phyloP scores from a whole-genome alignment of 345 rosid species.

The Euphorbia tirucalli region DNA sequence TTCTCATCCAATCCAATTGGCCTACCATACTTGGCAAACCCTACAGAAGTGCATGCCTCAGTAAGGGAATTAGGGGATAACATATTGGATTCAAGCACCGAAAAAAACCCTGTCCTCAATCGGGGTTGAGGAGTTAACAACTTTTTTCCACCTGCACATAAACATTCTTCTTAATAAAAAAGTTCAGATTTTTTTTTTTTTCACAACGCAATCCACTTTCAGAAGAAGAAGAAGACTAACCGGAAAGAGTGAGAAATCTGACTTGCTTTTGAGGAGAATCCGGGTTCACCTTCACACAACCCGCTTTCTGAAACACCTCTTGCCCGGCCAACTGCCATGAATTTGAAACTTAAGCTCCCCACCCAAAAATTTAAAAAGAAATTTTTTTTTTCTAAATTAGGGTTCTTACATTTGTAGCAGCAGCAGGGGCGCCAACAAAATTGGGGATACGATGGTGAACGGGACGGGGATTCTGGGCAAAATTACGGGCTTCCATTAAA shows the following conservation, averaged over 20 bases:
- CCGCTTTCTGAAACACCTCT: constrained; percentile 54
- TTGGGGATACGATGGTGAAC: constrained; percentile 93
- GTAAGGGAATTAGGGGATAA: constrained; percentile 44
- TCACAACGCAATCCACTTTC: neutral
- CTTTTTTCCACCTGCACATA: constrained; percentile 59
- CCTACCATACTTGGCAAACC: constrained; percentile 85
- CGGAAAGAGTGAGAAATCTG: constrained; percentile 78
- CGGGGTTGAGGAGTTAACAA: constrained; percentile 90
- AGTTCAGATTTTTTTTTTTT: neutral
- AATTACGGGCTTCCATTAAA: constrained; percentile 67
- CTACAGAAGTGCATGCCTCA: constrained; percentile 80
- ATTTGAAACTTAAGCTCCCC: neutral
- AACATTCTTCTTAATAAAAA: neutral
- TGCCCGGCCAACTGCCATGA: constrained; percentile 51
- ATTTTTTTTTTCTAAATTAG: neutral
- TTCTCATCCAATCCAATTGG: constrained; percentile 76
- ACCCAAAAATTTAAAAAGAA: neutral
- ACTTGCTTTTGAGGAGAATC: constrained; percentile 96
- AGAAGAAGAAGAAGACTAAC: constrained; percentile 40
- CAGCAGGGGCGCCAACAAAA: constrained; percentile 73
- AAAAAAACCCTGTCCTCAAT: constrained; percentile 85
- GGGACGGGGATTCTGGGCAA: constrained; percentile 79
- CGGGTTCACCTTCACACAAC: constrained; percentile 85
- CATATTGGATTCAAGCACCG: constrained; percentile 54
- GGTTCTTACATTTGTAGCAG: constrained; percentile 54